phyloP scores from a whole-genome alignment of 2,329 filamentous ascomycete species.

The Trichothecium roseum region DNA sequence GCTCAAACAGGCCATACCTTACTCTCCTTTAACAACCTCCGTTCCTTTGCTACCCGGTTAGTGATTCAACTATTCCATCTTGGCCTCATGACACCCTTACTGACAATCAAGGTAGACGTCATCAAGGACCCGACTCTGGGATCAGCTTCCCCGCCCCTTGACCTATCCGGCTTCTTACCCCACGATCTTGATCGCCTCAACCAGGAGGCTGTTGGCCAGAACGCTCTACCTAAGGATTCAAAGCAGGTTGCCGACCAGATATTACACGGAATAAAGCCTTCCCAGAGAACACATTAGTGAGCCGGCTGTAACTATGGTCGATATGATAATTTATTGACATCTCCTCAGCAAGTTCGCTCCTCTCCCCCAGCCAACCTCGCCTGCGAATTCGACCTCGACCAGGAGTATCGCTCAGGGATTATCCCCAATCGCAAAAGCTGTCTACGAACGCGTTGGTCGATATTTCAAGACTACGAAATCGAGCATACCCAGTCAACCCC shows the following conservation, averaged over 20 bases:
- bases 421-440: conserved; percentile 34
- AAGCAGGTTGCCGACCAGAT: conserved; percentile 66
- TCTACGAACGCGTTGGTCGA: conserved; percentile 29
- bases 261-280: conserved; percentile 59
- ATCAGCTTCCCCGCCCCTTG: conserved; percentile 40
- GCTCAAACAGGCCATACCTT: conserved; percentile 69
- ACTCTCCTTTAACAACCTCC: conserved; percentile 71
- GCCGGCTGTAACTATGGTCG: conserved; percentile 9
- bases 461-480: conserved; percentile 28
- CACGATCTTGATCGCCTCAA: conserved; percentile 59
- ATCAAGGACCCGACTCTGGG: conserved; percentile 55
- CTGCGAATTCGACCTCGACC: conserved; percentile 9
- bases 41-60: conserved; percentile 68
- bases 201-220: conserved; percentile 50
- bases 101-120: conserved; percentile 37
- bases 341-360: conserved; percentile 40
- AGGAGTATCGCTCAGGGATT: conserved; percentile 28
- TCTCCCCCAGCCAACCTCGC: conserved; percentile 12
- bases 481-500: conserved; percentile 15
- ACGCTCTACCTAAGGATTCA: conserved; percentile 52
- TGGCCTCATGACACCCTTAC: not conserved
- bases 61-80: conserved; percentile 9
- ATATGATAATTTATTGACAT: conserved; percentile 14
- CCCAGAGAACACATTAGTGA: conserved; percentile 62
- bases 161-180: conserved; percentile 36